These are phyloP conservation scores for Athelia sp. DNA, from an alignment of 1,284 basidiomycete species.

Conservation along the genomic window DNA sequence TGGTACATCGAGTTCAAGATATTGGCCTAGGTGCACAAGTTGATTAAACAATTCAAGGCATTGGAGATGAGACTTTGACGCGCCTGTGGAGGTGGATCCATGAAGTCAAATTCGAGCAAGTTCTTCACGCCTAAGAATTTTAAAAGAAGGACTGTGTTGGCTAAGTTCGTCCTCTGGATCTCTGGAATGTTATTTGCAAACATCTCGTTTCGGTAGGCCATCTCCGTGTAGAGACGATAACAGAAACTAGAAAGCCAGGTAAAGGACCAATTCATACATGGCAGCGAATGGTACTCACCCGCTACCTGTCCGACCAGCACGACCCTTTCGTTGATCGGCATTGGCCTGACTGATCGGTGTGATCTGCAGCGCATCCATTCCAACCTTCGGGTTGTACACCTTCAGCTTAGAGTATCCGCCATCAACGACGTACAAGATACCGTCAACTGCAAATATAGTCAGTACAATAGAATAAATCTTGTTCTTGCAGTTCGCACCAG, in stretches of 20 bases:
- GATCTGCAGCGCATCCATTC: slow-evolving; percentile 98
- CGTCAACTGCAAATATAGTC: slow-evolving; percentile 66
- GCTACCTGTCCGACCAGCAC: slow-evolving; percentile 93
- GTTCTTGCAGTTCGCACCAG: slow-evolving; percentile 45
- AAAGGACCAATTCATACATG: slow-evolving; percentile 6
- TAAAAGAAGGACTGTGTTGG: slow-evolving; percentile 91
- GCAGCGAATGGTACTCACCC: slow-evolving; percentile 50
- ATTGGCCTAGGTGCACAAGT: slow-evolving; percentile 56
- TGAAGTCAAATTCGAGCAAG: slow-evolving; percentile 97
- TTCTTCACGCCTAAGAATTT: slow-evolving; percentile 98
- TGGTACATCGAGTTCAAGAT: slow-evolving; percentile 99
- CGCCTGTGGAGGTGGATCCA: slow-evolving; percentile 94
- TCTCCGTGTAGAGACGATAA: slow-evolving; percentile 77
- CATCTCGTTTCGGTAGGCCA: slow-evolving; percentile 83
- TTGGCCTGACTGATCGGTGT: slow-evolving; percentile 99
- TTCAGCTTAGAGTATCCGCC: slow-evolving; percentile 97
- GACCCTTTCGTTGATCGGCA: slow-evolving; percentile 91
- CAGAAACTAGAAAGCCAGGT: slow-evolving; percentile 59
- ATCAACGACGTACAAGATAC: slow-evolving; percentile 96
- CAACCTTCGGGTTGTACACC: slow-evolving; percentile 98
- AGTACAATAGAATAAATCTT: slow-evolving; percentile 8
- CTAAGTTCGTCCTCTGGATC: slow-evolving; percentile 96
- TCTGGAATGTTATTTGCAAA: slow-evolving; percentile 96
- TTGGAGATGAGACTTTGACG: slow-evolving; percentile 37
- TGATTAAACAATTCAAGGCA: slow-evolving; percentile 40